phyloP scores from a whole-genome alignment of 805 yeast genomes.

The Kluyveromyces aestuarii region DNA sequence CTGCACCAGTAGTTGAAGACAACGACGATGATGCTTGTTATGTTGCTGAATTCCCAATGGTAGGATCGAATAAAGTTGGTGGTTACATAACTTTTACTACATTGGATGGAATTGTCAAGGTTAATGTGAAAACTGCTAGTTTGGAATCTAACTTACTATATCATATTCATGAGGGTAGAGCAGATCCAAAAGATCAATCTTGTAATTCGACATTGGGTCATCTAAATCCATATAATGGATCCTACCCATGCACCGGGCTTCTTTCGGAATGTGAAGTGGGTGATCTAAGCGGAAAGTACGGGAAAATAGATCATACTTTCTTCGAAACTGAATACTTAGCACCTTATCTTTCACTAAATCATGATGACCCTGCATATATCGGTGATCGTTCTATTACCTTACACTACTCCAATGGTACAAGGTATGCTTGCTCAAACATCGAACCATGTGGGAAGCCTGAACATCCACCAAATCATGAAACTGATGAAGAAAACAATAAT shows the following conservation, averaged over 20 bases:
- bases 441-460: slow-evolving; percentile 3
- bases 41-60: slow-evolving; percentile 39
- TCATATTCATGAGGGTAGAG: slow-evolving; percentile 49
- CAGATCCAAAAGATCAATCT: slow-evolving; percentile 40
- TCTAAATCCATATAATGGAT: slow-evolving; percentile 57
- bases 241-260: slow-evolving; percentile 43
- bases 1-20: slow-evolving; percentile 31
- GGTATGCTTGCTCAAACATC: slow-evolving; percentile 57
- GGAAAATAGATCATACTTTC: slow-evolving; percentile 60
- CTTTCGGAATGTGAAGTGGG: slow-evolving; percentile 62
- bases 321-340: slow-evolving; percentile 55
- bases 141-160: slow-evolving; percentile 54
- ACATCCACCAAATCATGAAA: background rate
- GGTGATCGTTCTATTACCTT: slow-evolving; percentile 49
- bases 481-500: background rate
- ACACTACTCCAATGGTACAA: slow-evolving; percentile 46
- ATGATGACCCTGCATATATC: slow-evolving; percentile 45
- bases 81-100: slow-evolving; percentile 55
- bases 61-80: slow-evolving; percentile 25
- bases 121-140: slow-evolving; percentile 62
- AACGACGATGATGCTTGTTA: slow-evolving; percentile 37
- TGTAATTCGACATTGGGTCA: slow-evolving; percentile 51
- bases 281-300: slow-evolving; percentile 72
- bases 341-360: slow-evolving; percentile 55
- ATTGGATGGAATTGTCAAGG: slow-evolving; percentile 51